These are phyloP conservation scores for Suillus plorans DNA, from an alignment of 768 basidiomycete species.

Conservation along the genomic window DNA sequence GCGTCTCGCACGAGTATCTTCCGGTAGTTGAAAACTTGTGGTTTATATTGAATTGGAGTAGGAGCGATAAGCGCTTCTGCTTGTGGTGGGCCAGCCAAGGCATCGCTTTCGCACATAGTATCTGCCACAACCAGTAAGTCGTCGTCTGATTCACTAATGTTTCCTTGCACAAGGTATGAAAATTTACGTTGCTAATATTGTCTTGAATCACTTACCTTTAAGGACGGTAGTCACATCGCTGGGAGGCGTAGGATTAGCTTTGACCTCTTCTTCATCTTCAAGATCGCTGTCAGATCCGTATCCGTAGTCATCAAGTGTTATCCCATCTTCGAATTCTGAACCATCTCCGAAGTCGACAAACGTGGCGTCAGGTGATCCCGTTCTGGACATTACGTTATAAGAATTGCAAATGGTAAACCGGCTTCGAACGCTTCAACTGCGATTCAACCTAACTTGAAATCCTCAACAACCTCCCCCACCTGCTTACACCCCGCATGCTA, in stretches of 20 bases:
- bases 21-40: conserved; percentile 18
- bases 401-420: too few relatives aligned
- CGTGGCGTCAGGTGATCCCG: conserved; percentile 12
- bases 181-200: background rate
- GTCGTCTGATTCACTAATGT: conserved; percentile 8
- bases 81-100: background rate
- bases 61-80: conserved; percentile 8
- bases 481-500: too few relatives aligned
- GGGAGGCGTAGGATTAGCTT: background rate
- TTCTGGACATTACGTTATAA: too few relatives aligned
- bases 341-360: conserved; percentile 15
- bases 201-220: background rate
- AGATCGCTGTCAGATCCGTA: conserved; percentile 38
- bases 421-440: too few relatives aligned
- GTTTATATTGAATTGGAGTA: background rate
- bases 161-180: conserved; percentile 2
- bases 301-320: too few relatives aligned
- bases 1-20: conserved; percentile 25
- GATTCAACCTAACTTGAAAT: too few relatives aligned
- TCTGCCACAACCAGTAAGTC: conserved; percentile 5
- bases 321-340: conserved; percentile 9
- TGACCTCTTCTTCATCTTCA: conserved; percentile 22
- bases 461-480: too few relatives aligned
- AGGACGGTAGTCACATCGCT: too few relatives aligned
- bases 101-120: too few relatives aligned